phyloP scores from a whole-genome alignment of 2,329 filamentous ascomycete species.

The Colletotrichum spinosum region DNA sequence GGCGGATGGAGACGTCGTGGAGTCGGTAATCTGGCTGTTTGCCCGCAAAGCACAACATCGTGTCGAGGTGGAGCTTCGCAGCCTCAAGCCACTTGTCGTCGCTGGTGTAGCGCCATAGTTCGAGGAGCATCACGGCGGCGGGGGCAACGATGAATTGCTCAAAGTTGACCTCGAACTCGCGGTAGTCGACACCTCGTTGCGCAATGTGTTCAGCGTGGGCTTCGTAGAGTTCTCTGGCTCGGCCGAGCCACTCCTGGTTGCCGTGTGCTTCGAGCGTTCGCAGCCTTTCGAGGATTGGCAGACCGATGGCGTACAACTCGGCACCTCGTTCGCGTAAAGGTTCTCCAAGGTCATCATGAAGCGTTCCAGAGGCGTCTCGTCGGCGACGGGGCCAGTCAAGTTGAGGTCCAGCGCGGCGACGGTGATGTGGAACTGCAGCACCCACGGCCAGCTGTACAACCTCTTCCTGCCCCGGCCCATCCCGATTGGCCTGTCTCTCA shows the following conservation, averaged over 20 bases:
- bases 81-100: conserved; percentile 51
- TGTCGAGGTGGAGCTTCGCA: conserved; percentile 18
- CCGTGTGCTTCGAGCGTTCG: conserved; percentile 12
- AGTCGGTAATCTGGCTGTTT: conserved; percentile 33
- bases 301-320: conserved; percentile 21
- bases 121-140: conserved; percentile 52
- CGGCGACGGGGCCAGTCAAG: neutral
- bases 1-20: conserved; percentile 27
- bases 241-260: neutral
- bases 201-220: conserved; percentile 10
- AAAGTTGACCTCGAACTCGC: conserved; percentile 30
- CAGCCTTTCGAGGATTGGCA: conserved; percentile 18
- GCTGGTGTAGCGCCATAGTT: conserved; percentile 57
- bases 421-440: conserved; percentile 24
- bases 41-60: conserved; percentile 16
- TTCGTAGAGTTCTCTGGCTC: conserved; percentile 1
- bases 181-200: conserved; percentile 7
- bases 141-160: conserved; percentile 34
- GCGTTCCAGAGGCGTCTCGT: conserved; percentile 7
- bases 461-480: conserved; percentile 8
- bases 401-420: conserved; percentile 21
- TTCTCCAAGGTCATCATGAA: conserved; percentile 24
- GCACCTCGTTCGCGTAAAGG: conserved; percentile 28
- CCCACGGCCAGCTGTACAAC: conserved; percentile 32
- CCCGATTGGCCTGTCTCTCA: conserved; percentile 9